Conservation (phyloP, 208 protist species). For the Strigomonas culicis region DNA sequence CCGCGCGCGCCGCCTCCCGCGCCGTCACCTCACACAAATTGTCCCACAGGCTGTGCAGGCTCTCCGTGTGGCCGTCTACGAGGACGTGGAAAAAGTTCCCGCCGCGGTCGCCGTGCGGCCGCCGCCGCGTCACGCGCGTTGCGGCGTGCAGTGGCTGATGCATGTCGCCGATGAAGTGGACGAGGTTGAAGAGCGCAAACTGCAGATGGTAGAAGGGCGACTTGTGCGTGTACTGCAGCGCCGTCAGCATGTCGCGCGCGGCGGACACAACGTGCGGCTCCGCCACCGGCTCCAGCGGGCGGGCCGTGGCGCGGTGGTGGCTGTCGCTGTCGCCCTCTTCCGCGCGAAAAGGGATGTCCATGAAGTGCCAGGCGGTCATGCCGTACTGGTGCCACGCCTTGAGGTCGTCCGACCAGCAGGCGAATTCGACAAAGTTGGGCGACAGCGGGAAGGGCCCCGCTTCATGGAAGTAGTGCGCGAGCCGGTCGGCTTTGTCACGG, state of each 20-base stretch:
- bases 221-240: constrained; percentile 15
- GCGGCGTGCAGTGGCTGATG: constrained; percentile 83
- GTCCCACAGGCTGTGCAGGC: constrained; percentile 84
- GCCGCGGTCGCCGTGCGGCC: constrained; percentile 65
- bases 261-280: constrained; percentile 28
- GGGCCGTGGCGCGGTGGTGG: background rate
- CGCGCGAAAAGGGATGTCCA: constrained; percentile 31
- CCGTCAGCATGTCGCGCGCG: constrained; percentile 19
- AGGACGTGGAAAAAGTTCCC: constrained; percentile 58
- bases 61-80: constrained; percentile 25
- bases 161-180: constrained; percentile 84
- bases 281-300: background rate
- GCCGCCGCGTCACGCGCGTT: constrained; percentile 28
- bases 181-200: constrained; percentile 69
- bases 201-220: constrained; percentile 40
- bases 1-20: background rate
- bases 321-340: background rate
- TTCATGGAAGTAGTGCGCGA: constrained; percentile 25
- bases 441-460: constrained; percentile 63
- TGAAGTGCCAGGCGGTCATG: constrained; percentile 80
- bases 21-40: constrained; percentile 44
- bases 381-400: constrained; percentile 49
- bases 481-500: constrained; percentile 24
- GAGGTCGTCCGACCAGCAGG: constrained; percentile 85
- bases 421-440: constrained; percentile 56